Percentiles rank a stretch among this genome's conserved stretches.
Evolutionary conservation across 371 early-diverging fungal species (phyloP).

Genomic region (Capillidium rhysosporum): DNA sequence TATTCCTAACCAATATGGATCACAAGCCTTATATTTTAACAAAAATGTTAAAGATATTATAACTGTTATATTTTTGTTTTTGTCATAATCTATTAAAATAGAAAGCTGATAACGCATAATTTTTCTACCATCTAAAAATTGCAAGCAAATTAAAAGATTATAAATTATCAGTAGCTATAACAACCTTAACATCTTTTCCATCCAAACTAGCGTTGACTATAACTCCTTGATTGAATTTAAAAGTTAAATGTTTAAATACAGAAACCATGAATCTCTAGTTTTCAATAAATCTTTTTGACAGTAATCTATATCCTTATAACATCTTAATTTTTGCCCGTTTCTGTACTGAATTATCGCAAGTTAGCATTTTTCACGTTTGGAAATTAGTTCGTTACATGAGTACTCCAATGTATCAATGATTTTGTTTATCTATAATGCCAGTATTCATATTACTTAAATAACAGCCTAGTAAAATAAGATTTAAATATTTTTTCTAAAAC

Average conservation of each 20-base stretch:
- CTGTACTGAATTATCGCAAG: no score
- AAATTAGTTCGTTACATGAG: no score
- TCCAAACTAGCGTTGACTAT: conserved; percentile 81
- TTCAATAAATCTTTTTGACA: no score
- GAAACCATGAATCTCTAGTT: conserved; percentile 19
- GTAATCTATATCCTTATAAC: no score
- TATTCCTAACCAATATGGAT: conserved; percentile 55
- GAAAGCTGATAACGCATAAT: conserved; percentile 97
- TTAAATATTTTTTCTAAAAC: no score
- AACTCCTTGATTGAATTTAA: conserved; percentile 83
- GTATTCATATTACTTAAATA: no score
- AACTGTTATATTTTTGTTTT: conserved; percentile 48
- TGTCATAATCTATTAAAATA: conserved; percentile 39
- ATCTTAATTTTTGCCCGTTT: no score
- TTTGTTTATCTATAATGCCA: no score
- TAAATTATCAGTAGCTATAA: conserved; percentile 88
- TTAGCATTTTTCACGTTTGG: no score
- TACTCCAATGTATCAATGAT: no score
- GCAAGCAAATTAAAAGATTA: not conserved
- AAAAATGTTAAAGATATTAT: conserved; percentile 93
- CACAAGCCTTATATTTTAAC: conserved; percentile 93
- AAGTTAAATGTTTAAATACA: conserved; percentile 34
- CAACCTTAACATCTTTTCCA: conserved; percentile 87
- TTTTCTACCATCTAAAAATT: conserved; percentile 74
- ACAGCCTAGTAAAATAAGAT: no score